phyloP scores from a whole-genome alignment of 2,329 filamentous ascomycete species.

The Nannizziopsis barbatae region DNA sequence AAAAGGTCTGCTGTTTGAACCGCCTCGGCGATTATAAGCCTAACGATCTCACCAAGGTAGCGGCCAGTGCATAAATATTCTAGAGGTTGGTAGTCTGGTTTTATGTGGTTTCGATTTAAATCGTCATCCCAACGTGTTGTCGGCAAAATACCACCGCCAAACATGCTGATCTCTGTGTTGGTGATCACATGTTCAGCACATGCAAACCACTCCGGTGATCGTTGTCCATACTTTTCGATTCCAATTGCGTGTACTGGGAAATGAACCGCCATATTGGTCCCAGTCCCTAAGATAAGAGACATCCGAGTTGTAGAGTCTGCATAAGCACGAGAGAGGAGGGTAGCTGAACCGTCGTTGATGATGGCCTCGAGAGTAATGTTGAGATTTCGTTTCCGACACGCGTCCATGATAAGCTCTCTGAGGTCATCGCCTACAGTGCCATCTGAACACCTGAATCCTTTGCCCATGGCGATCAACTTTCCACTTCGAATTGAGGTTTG shows the following conservation, averaged over 20 bases:
- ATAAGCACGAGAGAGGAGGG: constrained; percentile 52
- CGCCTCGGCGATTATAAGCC: constrained; percentile 50
- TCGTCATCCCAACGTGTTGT: constrained; percentile 52
- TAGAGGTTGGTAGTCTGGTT: constrained; percentile 54
- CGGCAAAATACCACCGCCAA: constrained; percentile 48
- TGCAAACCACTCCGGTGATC: constrained; percentile 45
- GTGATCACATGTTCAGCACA: constrained; percentile 51
- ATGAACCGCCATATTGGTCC: constrained; percentile 54
- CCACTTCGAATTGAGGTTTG: constrained; percentile 51
- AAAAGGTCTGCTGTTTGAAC: constrained; percentile 47
- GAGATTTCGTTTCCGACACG: constrained; percentile 44
- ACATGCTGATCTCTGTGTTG: constrained; percentile 58
- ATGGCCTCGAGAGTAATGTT: constrained; percentile 52
- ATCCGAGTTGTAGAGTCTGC: constrained; percentile 49
- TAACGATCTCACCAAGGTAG: constrained; percentile 53
- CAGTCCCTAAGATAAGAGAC: constrained; percentile 54
- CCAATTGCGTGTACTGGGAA: constrained; percentile 47
- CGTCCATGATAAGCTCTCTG: constrained; percentile 47
- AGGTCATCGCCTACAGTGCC: constrained; percentile 50
- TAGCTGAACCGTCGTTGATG: constrained; percentile 53
- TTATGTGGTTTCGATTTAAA: constrained; percentile 46
- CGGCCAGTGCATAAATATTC: constrained; percentile 54
- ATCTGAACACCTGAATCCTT: constrained; percentile 51
- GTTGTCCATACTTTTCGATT: constrained; percentile 44
- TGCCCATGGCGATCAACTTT: constrained; percentile 52